Base-by-base conservation (phyloP, 768 basidiomycete species). In the Melanogaster broomeanus region DNA sequence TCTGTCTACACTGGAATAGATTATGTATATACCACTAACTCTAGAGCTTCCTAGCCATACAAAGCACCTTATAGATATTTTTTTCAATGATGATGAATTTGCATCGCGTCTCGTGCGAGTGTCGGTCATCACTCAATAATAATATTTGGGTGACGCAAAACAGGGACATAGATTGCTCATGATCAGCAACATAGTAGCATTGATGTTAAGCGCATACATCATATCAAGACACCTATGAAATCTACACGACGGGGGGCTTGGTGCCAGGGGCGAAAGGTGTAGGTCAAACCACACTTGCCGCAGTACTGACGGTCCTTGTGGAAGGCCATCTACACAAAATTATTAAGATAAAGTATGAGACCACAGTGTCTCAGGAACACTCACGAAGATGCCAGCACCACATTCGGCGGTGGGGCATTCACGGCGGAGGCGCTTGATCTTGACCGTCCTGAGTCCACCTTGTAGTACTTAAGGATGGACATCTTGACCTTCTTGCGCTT, bases 401-500 rank as follows among this genome's bases (percentile, higher is more conserved):
- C 88, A 90, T 72, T 87, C 87, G 59, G 87, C 84, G 50, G 79
- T 80, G 52, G 84, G 90, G 78, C 97, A 99, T 73, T 98, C 96
- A 62, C 97, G 92, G 68, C 96, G 86, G 55, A 99, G 86, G 71
- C 97, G 93, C 83, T 97, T 97, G 82, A 98, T 95, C 79, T 97
- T 98, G 72, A n/a, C 96, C 97, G 64, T 98, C 96, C 41, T n/a
- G 94, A 95, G 77, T 98, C 96, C 63, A 99, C 95, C 79, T 97
- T 96, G 82, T 98, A 99, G 84, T 97, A 99, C 78, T 98, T 98
- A 74, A 99, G 81, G 78, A 98, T 97, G 67, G 94, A 78, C 93
- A 99, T 98, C 88, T 98, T 98, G 81, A 96, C 93, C 83, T 98
- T 97, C 84, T 98, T 98, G 75, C 90, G 88, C 85, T 97, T 97